Evolutionary conservation across 73 alveolate genomes (phyloP).

Genomic region (Paramecium octaurelia): DNA sequence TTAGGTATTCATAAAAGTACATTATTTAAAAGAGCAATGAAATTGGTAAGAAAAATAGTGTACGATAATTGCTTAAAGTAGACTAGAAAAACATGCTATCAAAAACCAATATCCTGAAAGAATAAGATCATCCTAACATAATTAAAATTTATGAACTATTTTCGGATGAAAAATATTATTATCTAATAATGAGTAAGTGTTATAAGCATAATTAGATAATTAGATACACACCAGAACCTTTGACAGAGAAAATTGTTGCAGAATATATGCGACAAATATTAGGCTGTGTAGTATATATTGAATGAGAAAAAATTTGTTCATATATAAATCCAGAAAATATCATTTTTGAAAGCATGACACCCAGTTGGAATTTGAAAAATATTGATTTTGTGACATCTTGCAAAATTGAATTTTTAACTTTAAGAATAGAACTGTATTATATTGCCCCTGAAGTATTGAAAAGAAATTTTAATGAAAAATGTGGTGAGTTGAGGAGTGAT

Average conservation of each 20-base stretch:
- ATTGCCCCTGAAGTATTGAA: slow-evolving; percentile 47
- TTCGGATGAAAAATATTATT: slow-evolving; percentile 41
- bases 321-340: slow-evolving; percentile 76
- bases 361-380: slow-evolving; percentile 62
- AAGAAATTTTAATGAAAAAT: not conserved
- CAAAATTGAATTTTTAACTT: not conserved
- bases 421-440: slow-evolving; percentile 3
- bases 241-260: slow-evolving; percentile 84
- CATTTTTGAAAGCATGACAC: slow-evolving; percentile 68
- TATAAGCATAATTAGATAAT: not conserved
- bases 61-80: slow-evolving; percentile 8
- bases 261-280: slow-evolving; percentile 79
- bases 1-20: slow-evolving; percentile 42
- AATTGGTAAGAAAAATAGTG: slow-evolving; percentile 22
- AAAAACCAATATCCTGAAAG: slow-evolving; percentile 32
- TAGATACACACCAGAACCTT: slow-evolving; percentile 66
- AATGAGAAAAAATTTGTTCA: slow-evolving; percentile 84
- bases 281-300: slow-evolving; percentile 81
- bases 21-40: slow-evolving; percentile 52
- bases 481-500: slow-evolving; percentile 41
- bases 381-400: slow-evolving; percentile 88
- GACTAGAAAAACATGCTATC: slow-evolving; percentile 54
- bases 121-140: slow-evolving; percentile 53
- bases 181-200: slow-evolving; percentile 13
- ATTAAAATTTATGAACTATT: slow-evolving; percentile 25